A percentile compares a stretch with the other conserved stretches of the same genome.
Evolutionary conservation across 306 rosid species (phyloP).

Genomic region (Quillaja saponaria): DNA sequence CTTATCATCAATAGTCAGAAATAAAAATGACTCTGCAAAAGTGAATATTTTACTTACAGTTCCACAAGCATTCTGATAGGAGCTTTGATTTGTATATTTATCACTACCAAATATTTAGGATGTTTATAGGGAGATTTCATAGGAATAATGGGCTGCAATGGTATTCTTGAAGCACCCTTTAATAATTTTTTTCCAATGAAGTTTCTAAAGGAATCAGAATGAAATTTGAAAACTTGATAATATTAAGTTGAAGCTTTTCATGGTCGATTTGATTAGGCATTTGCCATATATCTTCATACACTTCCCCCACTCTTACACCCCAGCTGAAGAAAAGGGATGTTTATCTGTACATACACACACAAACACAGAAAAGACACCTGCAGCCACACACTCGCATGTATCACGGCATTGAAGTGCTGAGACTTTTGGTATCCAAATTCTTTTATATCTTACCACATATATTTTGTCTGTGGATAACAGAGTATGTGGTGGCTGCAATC

Average conservation of each 20-base stretch:
- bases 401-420: slow-evolving; percentile 5
- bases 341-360: not conserved
- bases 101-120: slow-evolving; percentile 9
- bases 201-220: slow-evolving; percentile 27
- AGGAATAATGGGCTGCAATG: slow-evolving; percentile 6
- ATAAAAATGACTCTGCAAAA: no score
- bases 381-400: not conserved
- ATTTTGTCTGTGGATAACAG: slow-evolving; percentile 21
- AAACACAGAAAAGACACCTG: not conserved
- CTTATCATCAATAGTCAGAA: not conserved
- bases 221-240: slow-evolving; percentile 13
- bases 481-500: slow-evolving; percentile 74
- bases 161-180: slow-evolving; percentile 28
- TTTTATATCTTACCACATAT: no score
- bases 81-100: not conserved
- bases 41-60: no score
- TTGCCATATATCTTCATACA: slow-evolving; percentile 3
- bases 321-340: not conserved
- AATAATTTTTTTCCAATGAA: slow-evolving; percentile 28
- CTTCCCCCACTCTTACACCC: no score
- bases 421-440: not conserved
- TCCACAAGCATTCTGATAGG: no score
- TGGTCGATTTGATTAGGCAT: slow-evolving; percentile 4
- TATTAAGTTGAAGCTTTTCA: slow-evolving; percentile 12
- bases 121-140: slow-evolving; percentile 4